These are phyloP conservation scores for Benincasa hispida DNA, from an alignment of 306 rosid species.

Conservation along the genomic window DNA sequence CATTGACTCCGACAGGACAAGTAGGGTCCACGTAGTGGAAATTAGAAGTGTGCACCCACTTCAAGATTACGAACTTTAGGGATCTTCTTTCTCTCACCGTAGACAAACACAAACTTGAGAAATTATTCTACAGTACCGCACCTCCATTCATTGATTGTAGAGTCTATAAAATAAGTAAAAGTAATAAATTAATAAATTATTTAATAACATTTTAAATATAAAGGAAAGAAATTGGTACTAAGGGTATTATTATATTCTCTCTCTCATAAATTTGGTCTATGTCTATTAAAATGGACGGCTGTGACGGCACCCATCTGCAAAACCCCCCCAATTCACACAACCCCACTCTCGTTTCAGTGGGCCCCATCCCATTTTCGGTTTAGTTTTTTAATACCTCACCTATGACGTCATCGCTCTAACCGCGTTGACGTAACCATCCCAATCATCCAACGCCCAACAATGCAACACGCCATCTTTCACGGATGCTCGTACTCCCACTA, in stretches of 20 bases:
- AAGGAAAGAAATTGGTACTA: too few species aligned
- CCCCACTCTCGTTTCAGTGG: too few species aligned
- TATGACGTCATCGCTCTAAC: background rate
- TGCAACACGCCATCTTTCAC: background rate
- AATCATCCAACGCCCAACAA: background rate
- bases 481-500: background rate
- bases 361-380: too few species aligned
- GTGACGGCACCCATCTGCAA: background rate
- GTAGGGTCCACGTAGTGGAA: background rate
- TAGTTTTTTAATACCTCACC: background rate
- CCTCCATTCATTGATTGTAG: too few species aligned
- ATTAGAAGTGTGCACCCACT: background rate
- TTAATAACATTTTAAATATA: too few species aligned
- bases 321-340: background rate
- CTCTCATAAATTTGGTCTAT: too few species aligned
- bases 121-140: too few species aligned
- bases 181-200: too few species aligned
- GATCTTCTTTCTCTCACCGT: background rate
- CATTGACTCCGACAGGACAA: background rate
- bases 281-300: background rate
- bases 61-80: background rate
- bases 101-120: background rate
- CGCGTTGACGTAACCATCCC: background rate
- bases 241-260: too few species aligned
- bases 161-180: too few species aligned